A percentile compares a stretch with the other conserved stretches of the same genome.
These are phyloP conservation scores for Pilaira anomala DNA, from an alignment of 192 early-diverging fungal species.

Conservation along the genomic window DNA sequence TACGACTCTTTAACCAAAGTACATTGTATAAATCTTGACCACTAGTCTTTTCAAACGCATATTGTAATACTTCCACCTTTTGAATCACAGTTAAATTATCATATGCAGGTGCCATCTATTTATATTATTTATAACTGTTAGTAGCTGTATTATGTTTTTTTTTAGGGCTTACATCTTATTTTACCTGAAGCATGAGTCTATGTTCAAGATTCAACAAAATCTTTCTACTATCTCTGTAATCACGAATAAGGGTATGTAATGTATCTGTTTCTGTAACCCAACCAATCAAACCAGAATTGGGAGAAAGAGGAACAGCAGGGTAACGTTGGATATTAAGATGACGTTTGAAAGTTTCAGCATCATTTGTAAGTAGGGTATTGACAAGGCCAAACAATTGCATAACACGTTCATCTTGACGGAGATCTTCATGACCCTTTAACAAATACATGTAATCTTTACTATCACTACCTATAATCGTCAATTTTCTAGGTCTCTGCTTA, in stretches of 20 bases:
- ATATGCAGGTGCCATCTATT: conserved; percentile 92
- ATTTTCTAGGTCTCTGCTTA: conserved; percentile 86
- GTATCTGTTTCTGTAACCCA: conserved; percentile 91
- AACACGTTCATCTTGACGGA: conserved; percentile 97
- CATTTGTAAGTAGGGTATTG: conserved; percentile 79
- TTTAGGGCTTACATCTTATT: conserved; percentile 10
- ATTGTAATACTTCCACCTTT: conserved; percentile 95
- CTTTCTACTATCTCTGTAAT: conserved; percentile 80
- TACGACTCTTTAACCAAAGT: conserved; percentile 92
- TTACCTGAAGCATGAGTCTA: conserved; percentile 80
- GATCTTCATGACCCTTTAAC: conserved; percentile 96
- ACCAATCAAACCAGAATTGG: conserved; percentile 92
- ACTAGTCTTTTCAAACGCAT: conserved; percentile 82
- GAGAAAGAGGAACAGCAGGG: conserved; percentile 90
- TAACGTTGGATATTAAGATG: conserved; percentile 89
- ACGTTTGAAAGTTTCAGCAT: conserved; percentile 85
- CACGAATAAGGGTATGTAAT: conserved; percentile 78
- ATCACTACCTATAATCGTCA: conserved; percentile 84
- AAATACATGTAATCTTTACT: conserved; percentile 88
- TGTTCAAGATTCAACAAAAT: conserved; percentile 89
- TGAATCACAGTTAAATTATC: conserved; percentile 83
- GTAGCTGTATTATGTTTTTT: not conserved
- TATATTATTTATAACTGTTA: conserved; percentile 7
- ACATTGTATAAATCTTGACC: conserved; percentile 92
- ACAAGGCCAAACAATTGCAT: conserved; percentile 98